These are phyloP conservation scores for Auricularia cornea DNA, from an alignment of 768 basidiomycete genomes.

Conservation along the genomic window DNA sequence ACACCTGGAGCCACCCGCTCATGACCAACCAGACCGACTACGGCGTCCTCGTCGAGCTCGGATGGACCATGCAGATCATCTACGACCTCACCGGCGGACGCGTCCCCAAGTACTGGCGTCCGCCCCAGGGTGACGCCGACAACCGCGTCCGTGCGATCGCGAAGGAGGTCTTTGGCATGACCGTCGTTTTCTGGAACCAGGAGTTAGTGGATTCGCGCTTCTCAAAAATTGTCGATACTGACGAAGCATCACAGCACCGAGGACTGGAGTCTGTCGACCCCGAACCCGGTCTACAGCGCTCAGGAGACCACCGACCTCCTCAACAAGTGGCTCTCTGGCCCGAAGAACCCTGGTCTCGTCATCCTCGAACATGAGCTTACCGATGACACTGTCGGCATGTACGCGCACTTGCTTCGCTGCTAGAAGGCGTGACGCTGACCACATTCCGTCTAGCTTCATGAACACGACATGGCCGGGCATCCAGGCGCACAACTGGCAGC, in stretches of 20 bases:
- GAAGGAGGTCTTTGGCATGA: constrained; percentile 74
- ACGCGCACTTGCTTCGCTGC: no score
- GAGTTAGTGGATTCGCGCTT: constrained; percentile 42
- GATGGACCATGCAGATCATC: constrained; percentile 74
- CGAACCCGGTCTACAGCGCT: constrained; percentile 34
- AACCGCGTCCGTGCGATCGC: constrained; percentile 80
- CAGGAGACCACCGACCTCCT: constrained; percentile 26
- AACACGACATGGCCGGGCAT: constrained; percentile 50
- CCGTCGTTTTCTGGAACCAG: constrained; percentile 79
- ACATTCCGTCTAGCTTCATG: constrained; percentile 49
- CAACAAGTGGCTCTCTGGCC: constrained; percentile 40
- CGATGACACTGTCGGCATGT: constrained; percentile 44
- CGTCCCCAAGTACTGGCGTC: constrained; percentile 75
- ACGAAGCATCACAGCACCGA: constrained; percentile 27
- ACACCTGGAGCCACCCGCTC: constrained; percentile 69
- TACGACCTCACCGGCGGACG: constrained; percentile 73
- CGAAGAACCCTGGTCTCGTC: constrained; percentile 68
- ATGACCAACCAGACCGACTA: constrained; percentile 72
- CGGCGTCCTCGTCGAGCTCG: constrained; percentile 68
- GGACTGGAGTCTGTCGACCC: constrained; percentile 49
- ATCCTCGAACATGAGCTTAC: constrained; percentile 80
- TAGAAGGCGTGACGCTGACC: no score
- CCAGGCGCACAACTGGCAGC: constrained; percentile 61
- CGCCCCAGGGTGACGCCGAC: constrained; percentile 80
- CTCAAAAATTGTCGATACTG: no score